Base-by-base conservation (phyloP, 306 rosid genomes). In the Argentina anserina region DNA sequence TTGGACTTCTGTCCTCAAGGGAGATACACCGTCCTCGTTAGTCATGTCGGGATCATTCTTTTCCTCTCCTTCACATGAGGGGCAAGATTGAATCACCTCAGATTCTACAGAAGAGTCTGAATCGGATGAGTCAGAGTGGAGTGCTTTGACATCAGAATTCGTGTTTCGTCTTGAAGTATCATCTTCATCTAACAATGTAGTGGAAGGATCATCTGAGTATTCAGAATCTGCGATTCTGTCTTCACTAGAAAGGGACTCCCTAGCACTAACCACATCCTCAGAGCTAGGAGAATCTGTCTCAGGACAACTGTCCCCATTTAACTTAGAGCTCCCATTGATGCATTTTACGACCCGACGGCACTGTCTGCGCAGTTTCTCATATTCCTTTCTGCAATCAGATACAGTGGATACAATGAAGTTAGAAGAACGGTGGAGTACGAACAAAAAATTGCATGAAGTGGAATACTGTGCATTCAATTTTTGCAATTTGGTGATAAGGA, bases 231-330 rank as follows among this genome's bases (percentile, higher is more conserved):
- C 92, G 71, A 90, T 84, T 75, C 81, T 81, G 46, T 86, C 99
- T 78, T 79, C 97, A 81, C 99, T 90, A 58, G 97, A 95, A 71
- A 95, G 97, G 77, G 97, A 95, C 41, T 88, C 93, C 71, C 97
- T 83, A 58, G 97, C 97, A 43, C 97, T 92, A 13, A 87, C 92
- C 76, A 81, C 96, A 28, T 95, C 99, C 79, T 88, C 99, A 0
- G 99, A 95, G 90, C 96, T 90, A 65, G 97, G 93, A 83, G 97
- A 95, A 79, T 85, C 88, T 31, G 89, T 72, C 60, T 84, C 87
- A 70, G 82, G 96, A 43, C 82, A 75, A 36, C 87, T 73, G 81
- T 84, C 91, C 74, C 87, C 91, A 68, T 79, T 84, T 45, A 86
- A 80, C 82, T 88, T 87, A 53, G 82, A 78, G 70, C 84, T 83